Conservation (phyloP, 1,284 basidiomycete species). For the Bjerkandera adusta region DNA sequence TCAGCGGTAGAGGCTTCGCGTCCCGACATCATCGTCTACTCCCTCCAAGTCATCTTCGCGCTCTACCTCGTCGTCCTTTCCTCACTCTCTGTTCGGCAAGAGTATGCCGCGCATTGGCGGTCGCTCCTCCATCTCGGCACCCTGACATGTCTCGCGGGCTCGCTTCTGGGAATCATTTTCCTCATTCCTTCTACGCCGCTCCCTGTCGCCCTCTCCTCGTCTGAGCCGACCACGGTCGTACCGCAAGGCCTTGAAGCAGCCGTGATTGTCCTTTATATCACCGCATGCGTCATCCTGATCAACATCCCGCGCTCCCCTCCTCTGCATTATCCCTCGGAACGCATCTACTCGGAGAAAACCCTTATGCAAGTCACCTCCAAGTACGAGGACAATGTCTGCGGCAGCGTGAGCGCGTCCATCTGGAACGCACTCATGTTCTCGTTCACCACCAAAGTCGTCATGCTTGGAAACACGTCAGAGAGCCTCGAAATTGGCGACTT, state of each 20-base stretch:
- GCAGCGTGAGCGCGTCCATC: constrained; percentile 43
- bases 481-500: constrained; percentile 84
- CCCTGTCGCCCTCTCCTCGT: constrained; percentile 11
- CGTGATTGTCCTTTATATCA: constrained; percentile 46
- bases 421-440: constrained; percentile 71
- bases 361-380: constrained; percentile 52
- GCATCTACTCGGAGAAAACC: constrained; percentile 74
- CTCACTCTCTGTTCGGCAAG: constrained; percentile 50
- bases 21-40: constrained; percentile 36
- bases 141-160: constrained; percentile 53
- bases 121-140: constrained; percentile 66
- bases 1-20: constrained; percentile 38
- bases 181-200: constrained; percentile 49
- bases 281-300: constrained; percentile 47
- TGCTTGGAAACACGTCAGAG: constrained; percentile 71
- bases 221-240: constrained; percentile 19
- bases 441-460: constrained; percentile 82
- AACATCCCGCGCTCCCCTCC: constrained; percentile 71
- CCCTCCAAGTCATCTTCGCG: constrained; percentile 56
- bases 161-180: constrained; percentile 45
- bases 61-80: constrained; percentile 60
- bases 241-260: constrained; percentile 45
- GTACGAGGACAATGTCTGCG: constrained; percentile 66
- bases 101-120: constrained; percentile 52
- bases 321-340: constrained; percentile 67